Evolutionary conservation across 1,284 basidiomycete species (phyloP), one percentile per base, ranked within the genome.

Genomic region (Wallemia ichthyophaga): DNA sequence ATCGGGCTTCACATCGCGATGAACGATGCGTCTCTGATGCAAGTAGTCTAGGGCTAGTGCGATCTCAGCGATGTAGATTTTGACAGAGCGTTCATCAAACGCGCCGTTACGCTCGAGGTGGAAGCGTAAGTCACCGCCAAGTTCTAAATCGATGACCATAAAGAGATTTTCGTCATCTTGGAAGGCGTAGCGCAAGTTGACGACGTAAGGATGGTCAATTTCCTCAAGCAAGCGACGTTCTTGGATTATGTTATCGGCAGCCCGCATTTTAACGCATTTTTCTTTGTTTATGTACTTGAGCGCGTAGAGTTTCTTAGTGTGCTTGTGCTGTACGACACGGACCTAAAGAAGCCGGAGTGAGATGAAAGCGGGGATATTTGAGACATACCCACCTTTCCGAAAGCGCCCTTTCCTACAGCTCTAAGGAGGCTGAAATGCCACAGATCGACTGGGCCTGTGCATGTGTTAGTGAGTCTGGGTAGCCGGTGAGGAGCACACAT

Each of bases 61-160:
- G 69, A 89, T 95, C 71, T 98, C 92, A 53, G 92, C 92, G 80
- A 98, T 95, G 72, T 98, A 98, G 73, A 98, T 96, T 60, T 92
- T 81, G 28, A 89, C 94, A 33, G 98, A 92, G 68, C 96, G 92
- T 70, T 98, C 92, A 9, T 86, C 88, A 72, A 98, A 98, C 1
- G 92, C 87, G 70, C 96, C 92, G 71, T 98, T 96, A 72, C 96
- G 96, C 82, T 98, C 98, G 63, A 98, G 75, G 92, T 96, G 96
- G 33, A 82, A 1, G 3, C 25, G 24, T 62, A 98, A 74, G 70
- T 98, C 92, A 24, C 92, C 92, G 56, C 92, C 92, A 27, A 92
- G 91, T 59, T 98, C 75, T 73, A 96, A 98, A 70, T 96, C 92
- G 92, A 98, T 98, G 72, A 98, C 84, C 62, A 98, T 78, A 71